A percentile compares a stretch with the other conserved stretches of the same genome.
phyloP scores from a whole-genome alignment of 139 green algal genomes.

The Ettlia oleoabundans region DNA sequence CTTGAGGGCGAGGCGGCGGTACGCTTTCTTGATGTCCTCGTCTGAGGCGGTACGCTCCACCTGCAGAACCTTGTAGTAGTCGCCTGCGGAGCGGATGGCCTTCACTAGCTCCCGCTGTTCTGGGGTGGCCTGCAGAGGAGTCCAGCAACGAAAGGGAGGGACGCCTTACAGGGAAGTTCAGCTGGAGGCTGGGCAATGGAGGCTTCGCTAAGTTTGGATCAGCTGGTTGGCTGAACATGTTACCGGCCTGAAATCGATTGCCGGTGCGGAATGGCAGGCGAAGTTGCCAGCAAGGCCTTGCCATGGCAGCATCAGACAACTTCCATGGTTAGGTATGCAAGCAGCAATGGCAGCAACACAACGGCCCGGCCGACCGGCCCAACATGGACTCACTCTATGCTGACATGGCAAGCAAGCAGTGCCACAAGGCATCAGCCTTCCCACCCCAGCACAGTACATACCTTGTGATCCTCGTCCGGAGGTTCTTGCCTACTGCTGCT shows the following conservation, averaged over 20 bases:
- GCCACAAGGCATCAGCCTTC: not conserved
- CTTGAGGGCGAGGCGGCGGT: slow-evolving; percentile 86
- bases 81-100: slow-evolving; percentile 9
- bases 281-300: too few relatives aligned
- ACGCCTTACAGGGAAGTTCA: not conserved
- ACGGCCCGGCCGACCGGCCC: too few relatives aligned
- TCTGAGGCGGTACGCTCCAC: slow-evolving; percentile 43
- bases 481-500: not conserved
- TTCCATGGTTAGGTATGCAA: too few relatives aligned
- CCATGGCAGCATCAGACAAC: too few relatives aligned
- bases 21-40: slow-evolving; percentile 85
- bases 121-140: slow-evolving; percentile 40
- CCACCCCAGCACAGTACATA: too few relatives aligned
- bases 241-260: too few relatives aligned
- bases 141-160: not conserved
- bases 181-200: too few relatives aligned
- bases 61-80: slow-evolving; percentile 66
- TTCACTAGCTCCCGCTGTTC: slow-evolving; percentile 61
- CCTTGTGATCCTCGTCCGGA: slow-evolving; percentile 35
- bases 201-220: too few relatives aligned
- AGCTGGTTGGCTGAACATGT: too few relatives aligned
- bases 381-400: too few relatives aligned
- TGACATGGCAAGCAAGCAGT: not conserved
- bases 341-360: too few relatives aligned
- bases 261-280: too few relatives aligned